Evolutionary conservation across 1,284 basidiomycete genomes (phyloP), one percentile per base, ranked within the genome.

Genomic region (Athelia psychrophila): DNA sequence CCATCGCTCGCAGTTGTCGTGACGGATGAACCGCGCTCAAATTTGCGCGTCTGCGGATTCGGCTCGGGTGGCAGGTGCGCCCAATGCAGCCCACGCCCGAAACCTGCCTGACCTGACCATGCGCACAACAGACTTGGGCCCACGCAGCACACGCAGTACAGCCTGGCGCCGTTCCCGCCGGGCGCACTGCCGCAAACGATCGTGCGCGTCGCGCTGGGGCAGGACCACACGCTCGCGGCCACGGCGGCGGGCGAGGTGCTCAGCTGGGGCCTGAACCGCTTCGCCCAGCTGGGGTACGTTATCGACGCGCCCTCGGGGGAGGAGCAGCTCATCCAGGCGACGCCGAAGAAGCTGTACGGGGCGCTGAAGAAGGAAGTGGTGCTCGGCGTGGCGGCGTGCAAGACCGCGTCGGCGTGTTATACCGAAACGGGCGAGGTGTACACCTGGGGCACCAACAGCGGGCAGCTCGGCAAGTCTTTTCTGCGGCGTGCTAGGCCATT

Each of bases 401-500:
- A 91, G 63, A 86, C 85, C 22, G 90, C 93, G 22, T 94, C 91
- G 19, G 94, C 86, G 2, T 96, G 93, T 64, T 99, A 93, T 88
- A 97, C 95, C 0, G 79, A 80, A 16, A 13, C 5, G 5, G 67
- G 64, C n/a, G 82, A 86, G n/a, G 80, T 98, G 0, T 98, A 84
- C 71, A 97, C 95, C 0, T 99, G 95, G 95, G 97, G 96, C 0
- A 94, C 91, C 22, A 98, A 98, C 68, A 81, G 80, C 30, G 97
- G 97, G 0, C 97, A 99, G 66, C 78, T 99, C 3, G 95, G 95
- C 84, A 50, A 30, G 73, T 60, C 16, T n/a, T n/a, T n/a, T n/a
- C n/a, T n/a, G n/a, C n/a, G n/a, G n/a, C n/a, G n/a, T n/a, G n/a
- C n/a, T n/a, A n/a, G n/a, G n/a, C n/a, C n/a, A n/a, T n/a, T 33